phyloP scores from a whole-genome alignment of 2,329 filamentous ascomycete genomes.

The Hyphodiscus sp. region DNA sequence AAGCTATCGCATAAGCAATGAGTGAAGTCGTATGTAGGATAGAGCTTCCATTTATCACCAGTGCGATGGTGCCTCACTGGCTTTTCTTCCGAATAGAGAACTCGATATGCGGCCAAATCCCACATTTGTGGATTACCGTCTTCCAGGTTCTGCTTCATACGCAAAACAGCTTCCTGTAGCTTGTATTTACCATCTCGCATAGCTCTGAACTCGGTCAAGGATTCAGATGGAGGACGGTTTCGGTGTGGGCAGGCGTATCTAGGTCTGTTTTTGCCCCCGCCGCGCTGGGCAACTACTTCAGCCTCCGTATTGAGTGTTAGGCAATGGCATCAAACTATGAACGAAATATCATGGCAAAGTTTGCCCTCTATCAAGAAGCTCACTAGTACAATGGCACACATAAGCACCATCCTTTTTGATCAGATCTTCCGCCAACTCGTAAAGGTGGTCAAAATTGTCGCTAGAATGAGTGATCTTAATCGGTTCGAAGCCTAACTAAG shows the following conservation, averaged over 20 bases:
- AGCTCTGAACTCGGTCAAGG: conserved; percentile 57
- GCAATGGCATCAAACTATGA: no score
- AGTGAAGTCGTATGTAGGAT: conserved; percentile 85
- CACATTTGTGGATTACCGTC: conserved; percentile 87
- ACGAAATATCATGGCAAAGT: no score
- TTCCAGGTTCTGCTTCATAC: conserved; percentile 83
- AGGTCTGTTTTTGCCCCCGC: conserved; percentile 57
- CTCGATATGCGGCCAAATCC: conserved; percentile 84
- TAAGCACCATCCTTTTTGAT: conserved; percentile 66
- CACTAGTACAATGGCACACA: conserved; percentile 67
- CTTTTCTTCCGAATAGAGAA: conserved; percentile 53
- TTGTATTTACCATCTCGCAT: conserved; percentile 88
- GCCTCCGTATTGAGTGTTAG: conserved; percentile 39
- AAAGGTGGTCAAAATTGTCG: conserved; percentile 75
- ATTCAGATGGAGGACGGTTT: not conserved
- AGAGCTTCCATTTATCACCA: conserved; percentile 76
- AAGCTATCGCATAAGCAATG: conserved; percentile 89
- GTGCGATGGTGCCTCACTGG: conserved; percentile 60
- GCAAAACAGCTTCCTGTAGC: conserved; percentile 69
- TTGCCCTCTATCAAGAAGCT: not conserved
- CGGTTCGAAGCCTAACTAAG: conserved; percentile 72
- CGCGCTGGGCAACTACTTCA: conserved; percentile 77
- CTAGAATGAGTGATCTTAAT: conserved; percentile 73
- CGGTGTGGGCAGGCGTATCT: not conserved
- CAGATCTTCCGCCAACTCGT: conserved; percentile 77